A percentile compares a stretch with the other conserved stretches of the same genome.
Conservation (phyloP, 2,329 filamentous ascomycete species). For the Aspergillus hiratsukae region DNA sequence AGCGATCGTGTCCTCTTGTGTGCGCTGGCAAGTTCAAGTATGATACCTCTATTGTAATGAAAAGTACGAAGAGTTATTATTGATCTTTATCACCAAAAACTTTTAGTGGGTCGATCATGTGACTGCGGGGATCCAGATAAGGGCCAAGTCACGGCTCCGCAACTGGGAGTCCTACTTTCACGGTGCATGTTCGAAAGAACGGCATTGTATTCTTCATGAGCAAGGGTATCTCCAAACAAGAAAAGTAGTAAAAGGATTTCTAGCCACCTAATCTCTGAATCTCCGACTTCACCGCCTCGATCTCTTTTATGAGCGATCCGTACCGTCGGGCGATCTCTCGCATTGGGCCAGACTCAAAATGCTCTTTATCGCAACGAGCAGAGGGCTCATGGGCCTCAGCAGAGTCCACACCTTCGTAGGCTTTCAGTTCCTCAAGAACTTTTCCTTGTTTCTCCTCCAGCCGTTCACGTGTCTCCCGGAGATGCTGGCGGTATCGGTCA, state of each 20-base stretch:
- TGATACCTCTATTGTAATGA: not conserved
- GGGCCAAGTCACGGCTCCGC: not conserved
- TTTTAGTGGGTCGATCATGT: conserved; percentile 27
- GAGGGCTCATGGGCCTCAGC: not conserved
- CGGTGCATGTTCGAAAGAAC: not conserved
- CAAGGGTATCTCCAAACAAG: conserved; percentile 5
- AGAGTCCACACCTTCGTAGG: conserved; percentile 31
- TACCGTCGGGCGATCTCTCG: conserved; percentile 36
- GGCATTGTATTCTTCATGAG: not conserved
- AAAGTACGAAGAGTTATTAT: not conserved
- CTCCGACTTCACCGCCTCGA: conserved; percentile 24
- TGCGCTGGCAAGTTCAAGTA: not conserved
- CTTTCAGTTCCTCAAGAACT: conserved; percentile 29
- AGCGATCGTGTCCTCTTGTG: not conserved
- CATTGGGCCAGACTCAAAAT: conserved; percentile 23
- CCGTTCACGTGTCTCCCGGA: conserved; percentile 23
- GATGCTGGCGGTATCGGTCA: conserved; percentile 29
- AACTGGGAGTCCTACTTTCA: not conserved
- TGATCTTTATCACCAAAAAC: conserved; percentile 15
- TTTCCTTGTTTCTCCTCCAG: conserved; percentile 28
- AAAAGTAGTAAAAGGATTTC: not conserved
- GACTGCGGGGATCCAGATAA: conserved; percentile 16
- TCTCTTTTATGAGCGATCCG: conserved; percentile 33
- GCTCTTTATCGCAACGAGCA: not conserved
- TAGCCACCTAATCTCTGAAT: conserved; percentile 25